Conservation (phyloP, 495 filamentous ascomycete genomes). For the Podospora anserina region DNA sequence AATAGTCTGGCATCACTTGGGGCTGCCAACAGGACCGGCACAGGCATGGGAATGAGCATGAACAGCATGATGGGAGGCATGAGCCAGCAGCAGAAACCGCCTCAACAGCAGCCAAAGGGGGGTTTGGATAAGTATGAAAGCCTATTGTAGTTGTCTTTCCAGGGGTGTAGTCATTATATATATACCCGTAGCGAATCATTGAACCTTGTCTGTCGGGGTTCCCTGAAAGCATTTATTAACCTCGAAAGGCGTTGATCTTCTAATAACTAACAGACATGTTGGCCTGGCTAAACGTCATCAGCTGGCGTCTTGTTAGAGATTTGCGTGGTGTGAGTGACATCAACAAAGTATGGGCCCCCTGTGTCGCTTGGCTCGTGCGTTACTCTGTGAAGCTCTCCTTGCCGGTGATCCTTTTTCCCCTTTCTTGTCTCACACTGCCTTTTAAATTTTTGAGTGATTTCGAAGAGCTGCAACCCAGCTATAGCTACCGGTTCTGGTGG, state of each 20-base stretch:
- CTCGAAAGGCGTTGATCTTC: too few relatives aligned
- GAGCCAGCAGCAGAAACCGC: slow-evolving; percentile 29
- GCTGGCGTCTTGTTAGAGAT: slow-evolving; percentile 4
- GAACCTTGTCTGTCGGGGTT: background rate
- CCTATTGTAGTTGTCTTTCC: slow-evolving; percentile 53
- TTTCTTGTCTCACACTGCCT: background rate
- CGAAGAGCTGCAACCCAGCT: background rate
- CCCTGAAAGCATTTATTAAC: background rate
- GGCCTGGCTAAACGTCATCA: background rate
- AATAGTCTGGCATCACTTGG: slow-evolving; percentile 14
- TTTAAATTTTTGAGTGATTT: background rate
- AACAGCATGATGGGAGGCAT: slow-evolving; percentile 25
- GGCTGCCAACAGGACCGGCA: slow-evolving; percentile 7
- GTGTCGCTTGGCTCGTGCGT: slow-evolving; percentile 3
- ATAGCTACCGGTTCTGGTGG: background rate
- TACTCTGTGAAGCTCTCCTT: background rate
- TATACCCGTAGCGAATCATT: background rate
- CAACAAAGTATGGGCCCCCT: background rate
- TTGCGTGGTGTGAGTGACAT: background rate
- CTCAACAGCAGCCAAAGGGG: slow-evolving; percentile 42
- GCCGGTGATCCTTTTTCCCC: background rate
- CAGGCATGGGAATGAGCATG: slow-evolving; percentile 27
- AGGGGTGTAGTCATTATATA: background rate
- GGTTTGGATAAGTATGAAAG: slow-evolving; percentile 78
- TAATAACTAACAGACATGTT: too few relatives aligned